Conservation (phyloP, 768 basidiomycete genomes). For the Boletus reticulatus region DNA sequence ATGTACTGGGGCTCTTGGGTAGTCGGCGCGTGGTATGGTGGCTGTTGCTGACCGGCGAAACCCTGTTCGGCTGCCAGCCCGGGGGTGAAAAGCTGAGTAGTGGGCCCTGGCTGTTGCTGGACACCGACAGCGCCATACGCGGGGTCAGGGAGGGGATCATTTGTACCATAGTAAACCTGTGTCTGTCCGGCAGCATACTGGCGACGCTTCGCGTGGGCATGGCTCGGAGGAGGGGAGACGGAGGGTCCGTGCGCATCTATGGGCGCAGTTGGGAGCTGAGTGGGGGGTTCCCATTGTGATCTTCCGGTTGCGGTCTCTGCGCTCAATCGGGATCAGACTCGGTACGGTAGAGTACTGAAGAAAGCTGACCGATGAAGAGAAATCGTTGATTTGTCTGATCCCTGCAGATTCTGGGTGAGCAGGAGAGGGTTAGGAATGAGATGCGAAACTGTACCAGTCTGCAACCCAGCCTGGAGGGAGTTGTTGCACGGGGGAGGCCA, state of each 20-base stretch:
- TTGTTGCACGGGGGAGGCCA: slow-evolving; percentile 57
- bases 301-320: slow-evolving; percentile 81
- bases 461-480: slow-evolving; percentile 91
- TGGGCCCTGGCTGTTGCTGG: slow-evolving; percentile 37
- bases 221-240: slow-evolving; percentile 42
- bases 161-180: slow-evolving; percentile 75
- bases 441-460: slow-evolving; percentile 65
- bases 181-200: slow-evolving; percentile 96
- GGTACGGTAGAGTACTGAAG: slow-evolving; percentile 4
- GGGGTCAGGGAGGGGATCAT: slow-evolving; percentile 44
- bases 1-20: slow-evolving; percentile 43
- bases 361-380: slow-evolving; percentile 80
- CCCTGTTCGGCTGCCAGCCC: slow-evolving; percentile 71
- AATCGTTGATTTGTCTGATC: slow-evolving; percentile 76
- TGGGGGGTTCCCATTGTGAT: slow-evolving; percentile 88
- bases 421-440: not conserved
- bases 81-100: slow-evolving; percentile 77
- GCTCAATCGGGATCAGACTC: slow-evolving; percentile 14
- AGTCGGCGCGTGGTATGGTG: slow-evolving; percentile 50
- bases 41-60: slow-evolving; percentile 60
- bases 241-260: slow-evolving; percentile 41
- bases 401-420: slow-evolving; percentile 46
- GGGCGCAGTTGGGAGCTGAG: slow-evolving; percentile 36
- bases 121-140: slow-evolving; percentile 38
- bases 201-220: slow-evolving; percentile 64